Percentiles rank a stretch among this genome's conserved stretches.
phyloP scores from a whole-genome alignment of 1,139 yeast genomes.

The Pneumocystis canis region DNA sequence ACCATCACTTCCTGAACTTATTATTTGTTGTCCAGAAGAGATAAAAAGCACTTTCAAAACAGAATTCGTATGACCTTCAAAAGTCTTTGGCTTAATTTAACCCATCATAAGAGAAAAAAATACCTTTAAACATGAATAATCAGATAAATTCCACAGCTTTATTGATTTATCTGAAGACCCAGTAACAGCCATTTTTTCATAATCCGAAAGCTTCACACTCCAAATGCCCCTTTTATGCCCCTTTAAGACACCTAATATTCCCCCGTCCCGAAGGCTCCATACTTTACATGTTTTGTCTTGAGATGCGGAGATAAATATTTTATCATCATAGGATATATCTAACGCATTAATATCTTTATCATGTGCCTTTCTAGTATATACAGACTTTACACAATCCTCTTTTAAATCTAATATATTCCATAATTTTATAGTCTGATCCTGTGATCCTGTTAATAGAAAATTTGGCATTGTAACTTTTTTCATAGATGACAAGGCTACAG shows the following conservation, averaged over 20 bases:
- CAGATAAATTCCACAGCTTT: constrained; percentile 73
- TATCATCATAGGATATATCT: constrained; percentile 80
- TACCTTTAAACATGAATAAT: constrained; percentile 42
- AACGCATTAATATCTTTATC: constrained; percentile 87
- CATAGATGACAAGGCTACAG: constrained; percentile 46
- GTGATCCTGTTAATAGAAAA: constrained; percentile 71
- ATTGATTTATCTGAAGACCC: constrained; percentile 84
- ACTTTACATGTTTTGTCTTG: constrained; percentile 83
- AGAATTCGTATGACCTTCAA: constrained; percentile 90
- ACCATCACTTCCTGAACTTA: constrained; percentile 90
- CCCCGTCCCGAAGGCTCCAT: constrained; percentile 76
- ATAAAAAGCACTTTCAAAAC: constrained; percentile 68
- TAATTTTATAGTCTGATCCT: constrained; percentile 77
- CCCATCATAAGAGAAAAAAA: background rate
- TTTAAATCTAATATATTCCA: constrained; percentile 46
- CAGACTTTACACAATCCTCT: constrained; percentile 34
- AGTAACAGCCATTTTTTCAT: constrained; percentile 58
- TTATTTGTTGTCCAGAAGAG: constrained; percentile 50
- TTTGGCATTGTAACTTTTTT: constrained; percentile 36
- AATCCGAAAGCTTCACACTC: constrained; percentile 72
- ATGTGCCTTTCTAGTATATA: constrained; percentile 87
- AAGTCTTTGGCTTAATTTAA: constrained; percentile 35
- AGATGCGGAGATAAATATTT: constrained; percentile 82
- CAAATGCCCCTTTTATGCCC: constrained; percentile 93
- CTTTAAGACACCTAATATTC: constrained; percentile 62